Conservation (phyloP, 2,329 filamentous ascomycete genomes). For the Hypocrella siamensis region DNA sequence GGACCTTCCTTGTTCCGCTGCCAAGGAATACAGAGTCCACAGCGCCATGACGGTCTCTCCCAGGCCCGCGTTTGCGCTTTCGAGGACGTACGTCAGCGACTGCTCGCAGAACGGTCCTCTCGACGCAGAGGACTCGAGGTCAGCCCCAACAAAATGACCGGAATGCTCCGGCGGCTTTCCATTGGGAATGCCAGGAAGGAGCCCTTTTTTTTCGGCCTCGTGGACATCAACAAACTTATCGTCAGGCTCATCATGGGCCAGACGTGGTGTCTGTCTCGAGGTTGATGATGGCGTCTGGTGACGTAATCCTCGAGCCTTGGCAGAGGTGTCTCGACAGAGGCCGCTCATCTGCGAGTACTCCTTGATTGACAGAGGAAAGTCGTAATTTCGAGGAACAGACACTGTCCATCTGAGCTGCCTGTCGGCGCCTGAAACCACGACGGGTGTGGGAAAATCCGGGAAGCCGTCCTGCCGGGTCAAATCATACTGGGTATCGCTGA, state of each 20-base stretch:
- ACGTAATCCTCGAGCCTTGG: constrained; percentile 33
- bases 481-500: constrained; percentile 39
- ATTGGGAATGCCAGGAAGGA: constrained; percentile 32
- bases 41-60: constrained; percentile 63
- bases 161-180: constrained; percentile 22
- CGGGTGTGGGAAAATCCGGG: constrained; percentile 58
- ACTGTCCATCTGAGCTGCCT: constrained; percentile 65
- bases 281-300: constrained; percentile 18
- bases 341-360: constrained; percentile 57
- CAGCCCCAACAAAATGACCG: constrained; percentile 32
- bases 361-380: constrained; percentile 49
- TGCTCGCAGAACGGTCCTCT: constrained; percentile 46
- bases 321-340: constrained; percentile 50
- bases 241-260: constrained; percentile 45
- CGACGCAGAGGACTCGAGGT: constrained; percentile 22
- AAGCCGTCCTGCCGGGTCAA: constrained; percentile 50
- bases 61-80: constrained; percentile 57
- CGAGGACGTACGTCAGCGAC: constrained; percentile 65
- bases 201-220: constrained; percentile 50
- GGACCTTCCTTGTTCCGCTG: constrained; percentile 53
- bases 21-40: constrained; percentile 74
- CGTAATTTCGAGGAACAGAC: constrained; percentile 51
- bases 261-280: constrained; percentile 27
- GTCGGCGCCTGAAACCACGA: constrained; percentile 49
- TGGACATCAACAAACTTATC: constrained; percentile 58